Evolutionary conservation across 345 rosid genomes (phyloP).

Genomic region (Hirschfeldia incana): DNA sequence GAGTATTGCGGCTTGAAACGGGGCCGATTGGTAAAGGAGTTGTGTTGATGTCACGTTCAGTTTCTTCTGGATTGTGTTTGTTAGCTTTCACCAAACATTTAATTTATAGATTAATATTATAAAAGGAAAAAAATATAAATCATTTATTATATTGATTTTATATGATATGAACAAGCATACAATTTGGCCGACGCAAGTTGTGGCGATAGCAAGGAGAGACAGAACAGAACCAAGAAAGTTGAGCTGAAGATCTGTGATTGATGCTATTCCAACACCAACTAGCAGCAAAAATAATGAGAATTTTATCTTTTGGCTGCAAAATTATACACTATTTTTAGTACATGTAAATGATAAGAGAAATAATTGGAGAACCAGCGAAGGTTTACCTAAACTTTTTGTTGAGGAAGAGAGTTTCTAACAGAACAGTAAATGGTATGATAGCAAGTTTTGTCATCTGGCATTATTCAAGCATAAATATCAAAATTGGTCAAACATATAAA

Average conservation of each 20-base stretch:
- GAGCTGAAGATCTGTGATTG: conserved; percentile 94
- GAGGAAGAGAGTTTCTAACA: conserved; percentile 85
- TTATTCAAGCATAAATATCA: conserved; percentile 13
- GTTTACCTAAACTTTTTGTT: conserved; percentile 88
- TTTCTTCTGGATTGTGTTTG: conserved; percentile 94
- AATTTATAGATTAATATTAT: not conserved
- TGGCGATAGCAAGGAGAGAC: conserved; percentile 78
- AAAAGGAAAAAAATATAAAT: not conserved
- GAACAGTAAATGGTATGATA: conserved; percentile 93
- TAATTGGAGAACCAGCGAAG: not conserved
- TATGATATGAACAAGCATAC: conserved; percentile 47
- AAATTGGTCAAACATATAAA: not conserved
- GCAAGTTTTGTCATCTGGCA: conserved; percentile 99
- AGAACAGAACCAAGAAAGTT: conserved; percentile 74
- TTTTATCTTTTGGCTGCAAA: conserved; percentile 76
- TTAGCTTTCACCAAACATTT: conserved; percentile 56
- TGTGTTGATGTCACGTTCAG: conserved; percentile 93
- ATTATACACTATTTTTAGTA: too few species aligned
- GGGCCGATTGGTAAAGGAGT: conserved; percentile 93
- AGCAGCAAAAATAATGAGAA: conserved; percentile 65
- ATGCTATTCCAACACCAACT: conserved; percentile 92
- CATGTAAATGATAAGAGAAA: not conserved
- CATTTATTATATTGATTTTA: not conserved
- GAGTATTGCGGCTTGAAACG: conserved; percentile 94
- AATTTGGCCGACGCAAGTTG: conserved; percentile 97